Evolutionary conservation across 2,329 filamentous ascomycete genomes (phyloP).

Genomic region (Lasiodiplodia sp.): DNA sequence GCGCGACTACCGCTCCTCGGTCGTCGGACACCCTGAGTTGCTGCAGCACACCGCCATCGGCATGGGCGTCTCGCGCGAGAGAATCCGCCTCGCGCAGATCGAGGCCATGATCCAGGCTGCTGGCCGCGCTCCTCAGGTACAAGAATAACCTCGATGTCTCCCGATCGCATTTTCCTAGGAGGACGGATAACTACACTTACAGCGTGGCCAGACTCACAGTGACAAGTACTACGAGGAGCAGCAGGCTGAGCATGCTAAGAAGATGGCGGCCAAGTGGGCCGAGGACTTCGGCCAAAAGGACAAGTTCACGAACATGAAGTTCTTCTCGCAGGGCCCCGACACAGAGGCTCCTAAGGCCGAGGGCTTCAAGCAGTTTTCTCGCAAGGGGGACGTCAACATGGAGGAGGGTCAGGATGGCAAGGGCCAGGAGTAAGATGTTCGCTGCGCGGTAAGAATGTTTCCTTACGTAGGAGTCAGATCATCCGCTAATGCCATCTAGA

Average conservation of each 20-base stretch:
- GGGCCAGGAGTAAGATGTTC: not conserved
- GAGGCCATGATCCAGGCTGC: constrained; percentile 74
- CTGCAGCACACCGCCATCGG: constrained; percentile 90
- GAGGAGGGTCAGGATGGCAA: not conserved
- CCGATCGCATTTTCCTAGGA: not conserved
- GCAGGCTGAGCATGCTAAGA: not conserved
- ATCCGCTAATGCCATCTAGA: not conserved
- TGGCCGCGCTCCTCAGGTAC: constrained; percentile 63
- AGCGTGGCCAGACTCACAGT: not conserved
- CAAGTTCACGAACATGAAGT: not conserved
- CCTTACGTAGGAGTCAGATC: not conserved
- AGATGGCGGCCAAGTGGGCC: not conserved
- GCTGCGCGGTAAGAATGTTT: not conserved
- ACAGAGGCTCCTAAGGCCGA: not conserved
- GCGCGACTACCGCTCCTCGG: constrained; percentile 88
- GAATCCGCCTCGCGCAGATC: constrained; percentile 80
- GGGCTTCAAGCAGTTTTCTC: not conserved
- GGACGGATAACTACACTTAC: not conserved
- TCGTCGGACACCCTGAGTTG: constrained; percentile 87
- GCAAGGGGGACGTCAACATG: not conserved
- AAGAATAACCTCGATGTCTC: constrained; percentile 9
- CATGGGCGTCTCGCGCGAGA: constrained; percentile 82
- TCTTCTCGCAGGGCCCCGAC: not conserved
- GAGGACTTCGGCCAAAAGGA: not conserved
- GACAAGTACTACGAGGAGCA: not conserved